Evolutionary conservation across 768 basidiomycete species (phyloP), one percentile per base, ranked within the genome.

Genomic region (Leccinum disarticulatum): DNA sequence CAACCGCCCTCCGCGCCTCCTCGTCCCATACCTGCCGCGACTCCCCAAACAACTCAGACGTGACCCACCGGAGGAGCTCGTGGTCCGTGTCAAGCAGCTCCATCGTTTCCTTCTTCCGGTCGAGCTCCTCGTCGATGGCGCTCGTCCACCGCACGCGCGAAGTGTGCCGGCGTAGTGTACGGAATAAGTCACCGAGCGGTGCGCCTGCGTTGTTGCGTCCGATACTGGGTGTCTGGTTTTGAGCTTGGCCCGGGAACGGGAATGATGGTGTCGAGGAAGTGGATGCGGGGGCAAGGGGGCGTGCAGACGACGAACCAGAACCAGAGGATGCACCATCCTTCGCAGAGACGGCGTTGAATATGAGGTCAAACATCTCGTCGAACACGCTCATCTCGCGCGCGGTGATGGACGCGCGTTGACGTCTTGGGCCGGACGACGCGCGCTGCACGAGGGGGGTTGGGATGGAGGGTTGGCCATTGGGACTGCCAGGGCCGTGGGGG

Each of bases 31-130:
- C 13, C 33, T 70, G 68, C 65, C 75, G 66, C 4, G 83, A 83
- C 64, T 84, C 82, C 15, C 74, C 83, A 65, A 94, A 95, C 3
- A 94, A 82, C 54, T 88, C 83, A 15, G 75, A 73, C 66, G 80
- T 74, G 11, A 87, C 84, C 93, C 93, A 95, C 36, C 84, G 80
- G 54, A 94, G 77, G 17, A 95, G 79, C 55, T 88, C 79, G 58
- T 81, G 75, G 66, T 94, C 93, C 7, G 80, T 87, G 25, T 79
- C 75, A 64, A 88, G 91, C 17, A 82, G 68, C 53, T 88, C 81
- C 78, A 95, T 89, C 57, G 83, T 82, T 61, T 91, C 91, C 70
- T 86, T 87, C 68, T 87, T 85, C 25, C 79, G 75, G 64, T 92
- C 91, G 28, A 90, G 73, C 53, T 80, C 76, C 57, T 86, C 80